phyloP scores from a whole-genome alignment of 176 grass and related monocot genomes.

The Carex parvula region DNA sequence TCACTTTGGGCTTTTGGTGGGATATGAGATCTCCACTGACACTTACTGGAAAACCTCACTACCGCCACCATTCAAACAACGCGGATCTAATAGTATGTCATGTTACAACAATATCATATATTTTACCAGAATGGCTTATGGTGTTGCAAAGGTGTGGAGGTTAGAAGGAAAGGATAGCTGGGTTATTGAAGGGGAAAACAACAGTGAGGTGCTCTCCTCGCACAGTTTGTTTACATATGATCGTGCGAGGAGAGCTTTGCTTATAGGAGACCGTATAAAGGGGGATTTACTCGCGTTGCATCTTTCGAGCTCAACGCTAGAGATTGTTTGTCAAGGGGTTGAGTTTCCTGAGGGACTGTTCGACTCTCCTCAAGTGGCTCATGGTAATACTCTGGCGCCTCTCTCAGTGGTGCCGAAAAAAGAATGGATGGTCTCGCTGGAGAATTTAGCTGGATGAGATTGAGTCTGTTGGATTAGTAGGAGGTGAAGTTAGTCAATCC shows the following conservation, averaged over 20 bases:
- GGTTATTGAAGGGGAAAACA: background rate
- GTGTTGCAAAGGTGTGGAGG: background rate
- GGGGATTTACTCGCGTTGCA: background rate
- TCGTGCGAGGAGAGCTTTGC: background rate
- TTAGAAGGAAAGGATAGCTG: constrained; percentile 1
- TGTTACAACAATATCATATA: background rate
- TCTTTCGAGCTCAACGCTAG: background rate
- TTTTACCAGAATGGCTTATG: background rate
- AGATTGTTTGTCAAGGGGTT: background rate
- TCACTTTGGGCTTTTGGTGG: background rate
- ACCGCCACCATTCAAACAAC: too few relatives aligned
- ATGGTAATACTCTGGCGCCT: background rate
- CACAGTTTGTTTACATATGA: background rate
- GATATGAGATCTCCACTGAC: constrained; percentile 5
- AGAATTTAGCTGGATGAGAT: background rate
- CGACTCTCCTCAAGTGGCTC: background rate
- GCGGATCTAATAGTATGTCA: background rate
- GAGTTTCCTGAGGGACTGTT: background rate
- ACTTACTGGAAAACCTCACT: background rate
- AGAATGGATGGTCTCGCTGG: background rate
- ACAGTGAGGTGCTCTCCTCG: too few relatives aligned
- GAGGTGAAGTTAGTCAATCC: background rate
- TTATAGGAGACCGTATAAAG: background rate
- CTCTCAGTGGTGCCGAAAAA: background rate
- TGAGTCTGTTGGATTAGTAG: background rate